These are phyloP conservation scores for Eucalyptus leucophloia DNA, from an alignment of 345 rosid genomes.

Conservation along the genomic window DNA sequence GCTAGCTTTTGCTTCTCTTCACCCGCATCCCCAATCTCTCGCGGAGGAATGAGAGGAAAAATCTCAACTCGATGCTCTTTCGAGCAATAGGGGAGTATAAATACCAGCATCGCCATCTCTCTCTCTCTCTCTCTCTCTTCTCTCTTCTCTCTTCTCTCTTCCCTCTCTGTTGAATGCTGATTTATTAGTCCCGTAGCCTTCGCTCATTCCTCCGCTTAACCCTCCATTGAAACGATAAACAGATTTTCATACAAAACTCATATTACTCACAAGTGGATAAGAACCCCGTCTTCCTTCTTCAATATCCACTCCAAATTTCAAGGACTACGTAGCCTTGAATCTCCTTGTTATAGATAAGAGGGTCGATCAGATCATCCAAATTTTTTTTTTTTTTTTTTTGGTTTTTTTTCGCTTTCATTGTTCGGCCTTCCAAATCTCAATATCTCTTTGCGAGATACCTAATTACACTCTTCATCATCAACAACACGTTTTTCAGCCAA, in stretches of 20 bases:
- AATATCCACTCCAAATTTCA: constrained; percentile 11
- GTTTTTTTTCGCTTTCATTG: not conserved
- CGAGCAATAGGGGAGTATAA: constrained; percentile 26
- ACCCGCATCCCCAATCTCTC: not conserved
- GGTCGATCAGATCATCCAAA: not conserved
- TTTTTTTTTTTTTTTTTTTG: not conserved
- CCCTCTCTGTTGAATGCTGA: constrained; percentile 27
- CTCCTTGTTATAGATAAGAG: not conserved
- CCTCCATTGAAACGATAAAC: constrained; percentile 15
- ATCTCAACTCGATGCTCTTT: not conserved
- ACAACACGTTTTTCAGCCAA: not conserved
- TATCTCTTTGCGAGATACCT: not conserved
- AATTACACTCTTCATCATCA: not conserved
- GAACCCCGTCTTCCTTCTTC: constrained; percentile 6
- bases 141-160: not conserved
- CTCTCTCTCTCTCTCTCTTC: not conserved
- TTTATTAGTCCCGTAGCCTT: constrained; percentile 16
- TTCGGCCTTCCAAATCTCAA: not conserved
- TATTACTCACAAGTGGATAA: constrained; percentile 25
- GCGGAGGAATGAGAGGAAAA: fast-evolving
- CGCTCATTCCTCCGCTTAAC: constrained; percentile 33
- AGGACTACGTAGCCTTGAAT: not conserved
- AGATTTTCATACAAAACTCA: not conserved
- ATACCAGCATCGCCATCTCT: constrained; percentile 22
- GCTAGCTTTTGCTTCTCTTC: not conserved